Evolutionary conservation across 2,329 filamentous ascomycete species (phyloP).

Genomic region (Trichoderma atrobrunneum): DNA sequence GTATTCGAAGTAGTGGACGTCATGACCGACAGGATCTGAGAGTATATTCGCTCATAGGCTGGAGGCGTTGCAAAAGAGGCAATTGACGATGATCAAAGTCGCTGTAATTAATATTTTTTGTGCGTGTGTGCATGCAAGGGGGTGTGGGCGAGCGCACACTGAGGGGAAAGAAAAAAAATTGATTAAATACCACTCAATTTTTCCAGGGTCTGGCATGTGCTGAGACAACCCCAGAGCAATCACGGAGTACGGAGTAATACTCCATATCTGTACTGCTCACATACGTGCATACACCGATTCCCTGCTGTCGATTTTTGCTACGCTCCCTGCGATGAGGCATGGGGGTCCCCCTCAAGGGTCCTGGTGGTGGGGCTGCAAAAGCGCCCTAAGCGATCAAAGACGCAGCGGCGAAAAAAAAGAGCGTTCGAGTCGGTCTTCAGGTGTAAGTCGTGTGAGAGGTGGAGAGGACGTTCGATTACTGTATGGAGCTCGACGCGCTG

Average conservation of each 20-base stretch:
- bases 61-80: neutral
- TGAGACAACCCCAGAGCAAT: neutral
- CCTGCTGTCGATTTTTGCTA: neutral
- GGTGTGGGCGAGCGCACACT: neutral
- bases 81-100: neutral
- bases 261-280: neutral
- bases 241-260: slow-evolving; percentile 15
- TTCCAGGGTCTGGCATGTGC: neutral
- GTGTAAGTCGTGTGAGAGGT: neutral
- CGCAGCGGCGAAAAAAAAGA: neutral
- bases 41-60: neutral
- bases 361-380: slow-evolving; percentile 4
- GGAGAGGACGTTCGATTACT: neutral
- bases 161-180: neutral
- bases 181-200: neutral
- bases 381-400: slow-evolving; percentile 17
- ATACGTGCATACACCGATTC: neutral
- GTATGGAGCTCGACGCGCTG: neutral
- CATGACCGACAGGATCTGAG: neutral
- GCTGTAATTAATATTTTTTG: neutral
- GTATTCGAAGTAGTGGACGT: neutral
- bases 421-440: slow-evolving; percentile 1
- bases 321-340: neutral
- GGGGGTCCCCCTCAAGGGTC: neutral
- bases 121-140: neutral